A percentile compares a stretch with the other conserved stretches of the same genome.
phyloP scores from a whole-genome alignment of 805 yeast species.

The Hanseniaspora taiwanica region DNA sequence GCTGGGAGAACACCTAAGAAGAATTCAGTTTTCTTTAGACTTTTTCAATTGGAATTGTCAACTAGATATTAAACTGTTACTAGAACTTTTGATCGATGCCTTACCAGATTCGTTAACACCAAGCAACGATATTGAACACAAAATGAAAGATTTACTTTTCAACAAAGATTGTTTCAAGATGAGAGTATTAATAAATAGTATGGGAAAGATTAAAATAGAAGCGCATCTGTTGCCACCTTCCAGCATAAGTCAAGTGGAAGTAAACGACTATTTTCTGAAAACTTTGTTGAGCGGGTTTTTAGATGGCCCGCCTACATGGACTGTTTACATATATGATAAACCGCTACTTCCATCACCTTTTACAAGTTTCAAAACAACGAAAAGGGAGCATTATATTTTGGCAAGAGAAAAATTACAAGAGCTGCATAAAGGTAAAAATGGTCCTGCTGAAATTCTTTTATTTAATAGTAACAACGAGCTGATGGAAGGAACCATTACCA shows the following conservation, averaged over 20 bases:
- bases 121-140: neutral
- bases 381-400: slow-evolving; percentile 44
- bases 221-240: slow-evolving; percentile 21
- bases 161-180: slow-evolving; percentile 31
- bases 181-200: slow-evolving; percentile 29
- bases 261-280: slow-evolving; percentile 17
- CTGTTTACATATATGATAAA: slow-evolving; percentile 45
- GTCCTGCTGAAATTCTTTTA: slow-evolving; percentile 56
- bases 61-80: slow-evolving; percentile 30
- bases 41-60: slow-evolving; percentile 40
- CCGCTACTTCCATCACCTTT: slow-evolving; percentile 51
- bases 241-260: slow-evolving; percentile 1
- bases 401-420: slow-evolving; percentile 41
- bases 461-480: slow-evolving; percentile 46
- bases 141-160: slow-evolving; percentile 14
- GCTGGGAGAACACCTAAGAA: slow-evolving; percentile 46
- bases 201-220: slow-evolving; percentile 26
- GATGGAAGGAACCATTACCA: slow-evolving; percentile 76
- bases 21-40: slow-evolving; percentile 40
- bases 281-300: slow-evolving; percentile 16
- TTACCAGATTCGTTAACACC: slow-evolving; percentile 14
- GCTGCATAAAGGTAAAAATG: slow-evolving; percentile 18
- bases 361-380: slow-evolving; percentile 80
- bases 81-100: slow-evolving; percentile 28
- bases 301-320: slow-evolving; percentile 31